Conservation (phyloP, 106 monocot genomes). For the Iris macrosiphon region DNA sequence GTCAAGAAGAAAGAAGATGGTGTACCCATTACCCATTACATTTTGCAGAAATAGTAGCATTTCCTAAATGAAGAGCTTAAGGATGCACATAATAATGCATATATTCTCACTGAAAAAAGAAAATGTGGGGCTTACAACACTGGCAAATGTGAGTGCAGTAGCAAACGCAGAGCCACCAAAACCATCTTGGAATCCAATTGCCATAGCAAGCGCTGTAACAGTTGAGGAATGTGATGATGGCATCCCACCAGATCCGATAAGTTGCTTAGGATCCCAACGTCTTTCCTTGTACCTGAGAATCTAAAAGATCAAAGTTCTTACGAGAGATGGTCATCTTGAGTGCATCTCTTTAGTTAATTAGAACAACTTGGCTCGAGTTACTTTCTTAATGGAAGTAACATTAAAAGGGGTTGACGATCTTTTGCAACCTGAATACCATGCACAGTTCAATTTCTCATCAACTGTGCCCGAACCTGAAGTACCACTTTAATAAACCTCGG, state of each 20-base stretch:
- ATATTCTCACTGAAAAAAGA: too few species aligned
- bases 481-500: too few species aligned
- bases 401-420: too few species aligned
- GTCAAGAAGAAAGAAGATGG: too few species aligned
- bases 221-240: constrained; percentile 89
- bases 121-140: constrained; percentile 41
- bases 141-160: constrained; percentile 51
- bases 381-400: too few species aligned
- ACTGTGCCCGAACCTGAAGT: too few species aligned
- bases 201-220: constrained; percentile 65
- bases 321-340: background rate
- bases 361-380: background rate
- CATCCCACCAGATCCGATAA: constrained; percentile 87
- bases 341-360: background rate
- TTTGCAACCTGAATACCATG: too few species aligned
- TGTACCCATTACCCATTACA: too few species aligned
- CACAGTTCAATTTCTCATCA: too few species aligned
- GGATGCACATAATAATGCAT: too few species aligned
- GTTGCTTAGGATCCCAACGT: constrained; percentile 72
- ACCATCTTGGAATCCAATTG: constrained; percentile 76
- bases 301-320: constrained; percentile 3
- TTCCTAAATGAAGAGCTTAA: too few species aligned
- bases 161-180: constrained; percentile 74
- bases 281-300: constrained; percentile 76
- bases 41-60: too few species aligned